Evolutionary conservation across 1,139 yeast genomes (phyloP).

Genomic region (Taphrina deformans): DNA sequence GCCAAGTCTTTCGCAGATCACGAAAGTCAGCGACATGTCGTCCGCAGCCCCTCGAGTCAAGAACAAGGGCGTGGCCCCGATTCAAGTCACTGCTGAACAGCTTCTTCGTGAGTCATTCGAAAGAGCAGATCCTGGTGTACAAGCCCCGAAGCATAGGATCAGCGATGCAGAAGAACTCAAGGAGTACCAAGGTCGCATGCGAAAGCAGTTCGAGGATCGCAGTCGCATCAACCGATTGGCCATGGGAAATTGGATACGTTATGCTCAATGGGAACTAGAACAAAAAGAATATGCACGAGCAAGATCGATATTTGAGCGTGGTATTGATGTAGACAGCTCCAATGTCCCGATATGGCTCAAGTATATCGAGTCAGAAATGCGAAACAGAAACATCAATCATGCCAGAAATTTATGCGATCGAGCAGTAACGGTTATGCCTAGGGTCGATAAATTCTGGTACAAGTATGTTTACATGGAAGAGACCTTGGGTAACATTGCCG

Average conservation of each 20-base stretch:
- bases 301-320: constrained; percentile 84
- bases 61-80: constrained; percentile 52
- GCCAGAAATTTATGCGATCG: constrained; percentile 83
- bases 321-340: constrained; percentile 70
- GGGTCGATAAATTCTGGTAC: constrained; percentile 84
- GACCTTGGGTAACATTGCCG: constrained; percentile 61
- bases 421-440: constrained; percentile 70
- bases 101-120: constrained; percentile 59
- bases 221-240: constrained; percentile 77
- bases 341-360: constrained; percentile 83
- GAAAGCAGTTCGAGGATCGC: constrained; percentile 83
- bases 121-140: constrained; percentile 49
- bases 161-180: constrained; percentile 47
- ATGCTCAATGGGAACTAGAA: constrained; percentile 83
- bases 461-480: constrained; percentile 76
- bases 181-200: constrained; percentile 70
- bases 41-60: constrained; percentile 42
- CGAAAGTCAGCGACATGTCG: not conserved
- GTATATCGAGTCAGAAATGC: constrained; percentile 75
- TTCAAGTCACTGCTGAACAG: constrained; percentile 60
- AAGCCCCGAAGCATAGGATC: constrained; percentile 51
- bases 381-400: constrained; percentile 73
- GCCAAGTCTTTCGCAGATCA: not conserved
- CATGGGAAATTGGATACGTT: constrained; percentile 85
- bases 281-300: constrained; percentile 77